Conservation (phyloP, 1,284 basidiomycete genomes). For the Xerocomus nothofagi region DNA sequence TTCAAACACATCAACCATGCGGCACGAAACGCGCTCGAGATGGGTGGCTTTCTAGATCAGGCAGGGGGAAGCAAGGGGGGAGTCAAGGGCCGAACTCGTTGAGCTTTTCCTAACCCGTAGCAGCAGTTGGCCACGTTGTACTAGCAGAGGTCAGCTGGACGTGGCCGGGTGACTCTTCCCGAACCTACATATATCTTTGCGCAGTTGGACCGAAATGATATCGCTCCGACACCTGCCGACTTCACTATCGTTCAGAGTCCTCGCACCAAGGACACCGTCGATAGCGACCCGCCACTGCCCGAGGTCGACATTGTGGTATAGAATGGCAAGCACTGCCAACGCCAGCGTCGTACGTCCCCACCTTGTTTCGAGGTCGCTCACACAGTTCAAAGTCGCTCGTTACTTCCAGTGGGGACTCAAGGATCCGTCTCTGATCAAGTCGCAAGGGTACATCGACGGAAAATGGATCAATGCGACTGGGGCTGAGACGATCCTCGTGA, state of each 20-base stretch:
- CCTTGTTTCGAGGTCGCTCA: background rate
- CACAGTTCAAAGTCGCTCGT: background rate
- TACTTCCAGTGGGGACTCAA: constrained; percentile 65
- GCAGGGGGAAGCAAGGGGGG: constrained; percentile 20
- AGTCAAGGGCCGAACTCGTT: constrained; percentile 33
- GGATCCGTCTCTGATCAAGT: constrained; percentile 73
- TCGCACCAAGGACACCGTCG: constrained; percentile 17
- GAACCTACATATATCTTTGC: background rate
- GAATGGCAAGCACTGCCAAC: constrained; percentile 36
- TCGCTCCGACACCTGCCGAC: constrained; percentile 14
- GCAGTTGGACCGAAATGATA: constrained; percentile 10
- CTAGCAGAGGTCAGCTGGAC: background rate
- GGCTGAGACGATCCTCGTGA: constrained; percentile 70
- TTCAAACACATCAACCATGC: constrained; percentile 94
- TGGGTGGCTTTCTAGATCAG: constrained; percentile 74
- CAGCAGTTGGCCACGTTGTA: too few relatives aligned
- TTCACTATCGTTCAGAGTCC: constrained; percentile 17
- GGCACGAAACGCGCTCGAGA: constrained; percentile 80
- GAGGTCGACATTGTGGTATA: constrained; percentile 21
- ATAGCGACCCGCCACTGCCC: constrained; percentile 2
- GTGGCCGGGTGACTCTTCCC: constrained; percentile 3
- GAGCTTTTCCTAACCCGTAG: constrained; percentile 9
- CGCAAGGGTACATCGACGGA: constrained; percentile 78
- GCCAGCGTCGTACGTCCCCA: constrained; percentile 23
- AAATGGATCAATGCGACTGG: constrained; percentile 80